Evolutionary conservation across 768 basidiomycete species (phyloP).

Genomic region (Leccinum subtestaceum): DNA sequence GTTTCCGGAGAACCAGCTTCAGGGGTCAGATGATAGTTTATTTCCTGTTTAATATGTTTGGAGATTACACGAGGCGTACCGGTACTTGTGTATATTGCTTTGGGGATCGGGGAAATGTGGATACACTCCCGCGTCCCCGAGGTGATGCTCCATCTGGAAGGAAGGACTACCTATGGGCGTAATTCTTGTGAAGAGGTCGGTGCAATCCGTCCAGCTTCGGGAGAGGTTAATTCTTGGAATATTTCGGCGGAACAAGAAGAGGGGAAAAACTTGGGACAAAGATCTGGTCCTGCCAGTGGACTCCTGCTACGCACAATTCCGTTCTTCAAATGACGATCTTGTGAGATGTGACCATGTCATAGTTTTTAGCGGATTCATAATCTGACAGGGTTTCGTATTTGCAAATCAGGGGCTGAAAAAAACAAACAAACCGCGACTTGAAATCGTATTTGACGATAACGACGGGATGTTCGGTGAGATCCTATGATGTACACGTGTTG

Average conservation of each 20-base stretch:
- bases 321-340: not conserved
- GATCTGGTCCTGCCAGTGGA: not conserved
- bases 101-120: constrained; percentile 22
- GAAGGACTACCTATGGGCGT: constrained; percentile 15
- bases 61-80: constrained; percentile 19
- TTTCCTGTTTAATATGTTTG: constrained; percentile 9
- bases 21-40: constrained; percentile 13
- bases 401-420: constrained; percentile 11
- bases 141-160: constrained; percentile 32
- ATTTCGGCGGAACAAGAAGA: not conserved
- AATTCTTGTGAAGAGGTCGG: constrained; percentile 3
- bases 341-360: not conserved
- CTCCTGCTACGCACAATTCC: not conserved
- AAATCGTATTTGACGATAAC: constrained; percentile 30
- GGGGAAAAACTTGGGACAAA: not conserved
- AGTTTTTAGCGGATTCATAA: not conserved
- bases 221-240: not conserved
- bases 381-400: constrained; percentile 14
- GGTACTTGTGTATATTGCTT: constrained; percentile 7
- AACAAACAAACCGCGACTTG: constrained; percentile 1
- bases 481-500: constrained; percentile 18
- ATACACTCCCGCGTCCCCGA: constrained; percentile 24
- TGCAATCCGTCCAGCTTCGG: not conserved
- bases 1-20: constrained; percentile 6
- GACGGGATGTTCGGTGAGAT: constrained; percentile 8